Evolutionary conservation across 768 basidiomycete species (phyloP), one percentile per base, ranked within the genome.

Genomic region (Calocera cornea): DNA sequence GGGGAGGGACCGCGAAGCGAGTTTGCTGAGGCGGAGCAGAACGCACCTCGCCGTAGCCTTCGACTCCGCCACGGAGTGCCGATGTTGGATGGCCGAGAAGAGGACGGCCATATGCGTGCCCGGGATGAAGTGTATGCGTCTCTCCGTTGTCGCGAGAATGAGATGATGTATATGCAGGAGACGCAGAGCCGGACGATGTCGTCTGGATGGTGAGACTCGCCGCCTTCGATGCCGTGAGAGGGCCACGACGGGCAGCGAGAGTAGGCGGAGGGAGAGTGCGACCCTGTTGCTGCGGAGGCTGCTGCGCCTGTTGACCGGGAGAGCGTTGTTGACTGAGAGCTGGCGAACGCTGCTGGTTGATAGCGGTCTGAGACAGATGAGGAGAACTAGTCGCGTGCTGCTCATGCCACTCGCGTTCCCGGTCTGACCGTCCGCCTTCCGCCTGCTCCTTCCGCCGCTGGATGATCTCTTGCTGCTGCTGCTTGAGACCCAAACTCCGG

Each of bases 151-250:
- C 54, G 10, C 54, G 54, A 19, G 54, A 60, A 60, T 60, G 54
- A 60, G 54, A 33, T 10, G 54, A 60, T 19, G 44, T 47, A 24
- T 19, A 47, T 47, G 44, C 44, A 47, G 44, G 44, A 2, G 54
- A 29, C 14, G 14, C 31, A 11, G 54, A 27, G 5, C 54, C 54
- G 8, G 54, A 60, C 5, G 54, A 60, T 22, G 54, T 16, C 14
- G 54, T 60, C 54, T 60, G 54, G 31, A 60, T 60, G 16, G 54
- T 60, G 11, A 60, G 54, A 27, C 16, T 27, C 2, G 54, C 54
- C 24, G 54, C 54, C 27, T 60, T 60, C 54, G 54, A 60, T 11
- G 54, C 54, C 5, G 54, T 60, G 54, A 60, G 54, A 60, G 54
- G 54, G 10, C 54, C 54, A 27, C 54, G 54, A 33, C 54, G 54